A percentile compares a stretch with the other conserved stretches of the same genome.
phyloP scores from a whole-genome alignment of 2,329 filamentous ascomycete species.

The Balansia obtecta region DNA sequence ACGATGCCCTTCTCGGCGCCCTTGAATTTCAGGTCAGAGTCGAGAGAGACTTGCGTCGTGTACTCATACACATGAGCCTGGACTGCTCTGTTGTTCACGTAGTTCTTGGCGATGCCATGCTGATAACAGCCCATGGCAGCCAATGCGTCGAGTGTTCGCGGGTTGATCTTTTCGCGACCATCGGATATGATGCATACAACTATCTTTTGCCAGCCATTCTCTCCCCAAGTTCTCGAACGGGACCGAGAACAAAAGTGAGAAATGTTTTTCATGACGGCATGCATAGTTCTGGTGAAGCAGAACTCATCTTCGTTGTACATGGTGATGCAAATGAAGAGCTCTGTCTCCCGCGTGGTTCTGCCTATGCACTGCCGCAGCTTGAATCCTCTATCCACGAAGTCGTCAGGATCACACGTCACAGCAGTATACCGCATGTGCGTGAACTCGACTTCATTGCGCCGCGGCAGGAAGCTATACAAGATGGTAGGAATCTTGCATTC shows the following conservation, averaged over 20 bases:
- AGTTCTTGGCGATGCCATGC: constrained; percentile 95
- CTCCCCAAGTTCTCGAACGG: constrained; percentile 92
- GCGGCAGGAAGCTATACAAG: constrained; percentile 88
- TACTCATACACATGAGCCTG: constrained; percentile 98
- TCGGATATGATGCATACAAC: constrained; percentile 96
- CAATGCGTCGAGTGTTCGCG: constrained; percentile 81
- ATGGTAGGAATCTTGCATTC: constrained; percentile 99
- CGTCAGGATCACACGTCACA: constrained; percentile 94
- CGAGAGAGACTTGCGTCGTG: constrained; percentile 92
- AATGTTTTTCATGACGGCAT: constrained; percentile 97
- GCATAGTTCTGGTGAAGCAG: constrained; percentile 94
- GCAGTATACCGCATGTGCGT: constrained; percentile 98
- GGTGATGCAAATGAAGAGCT: constrained; percentile 91
- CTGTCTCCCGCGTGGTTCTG: constrained; percentile 72
- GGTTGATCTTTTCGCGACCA: constrained; percentile 80
- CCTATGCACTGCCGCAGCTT: constrained; percentile 88
- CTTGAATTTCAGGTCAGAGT: constrained; percentile 95
- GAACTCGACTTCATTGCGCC: constrained; percentile 88
- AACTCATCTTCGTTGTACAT: constrained; percentile 99
- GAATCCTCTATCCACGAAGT: constrained; percentile 81
- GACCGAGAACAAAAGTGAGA: constrained; percentile 88
- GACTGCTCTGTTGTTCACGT: constrained; percentile 90
- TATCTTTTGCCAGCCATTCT: constrained; percentile 97
- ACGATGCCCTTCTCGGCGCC: constrained; percentile 98
- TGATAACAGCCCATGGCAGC: constrained; percentile 98